Evolutionary conservation across 192 early-diverging fungal genomes (phyloP), one percentile per base, ranked within the genome.

Genomic region (Coemansia sp.): DNA sequence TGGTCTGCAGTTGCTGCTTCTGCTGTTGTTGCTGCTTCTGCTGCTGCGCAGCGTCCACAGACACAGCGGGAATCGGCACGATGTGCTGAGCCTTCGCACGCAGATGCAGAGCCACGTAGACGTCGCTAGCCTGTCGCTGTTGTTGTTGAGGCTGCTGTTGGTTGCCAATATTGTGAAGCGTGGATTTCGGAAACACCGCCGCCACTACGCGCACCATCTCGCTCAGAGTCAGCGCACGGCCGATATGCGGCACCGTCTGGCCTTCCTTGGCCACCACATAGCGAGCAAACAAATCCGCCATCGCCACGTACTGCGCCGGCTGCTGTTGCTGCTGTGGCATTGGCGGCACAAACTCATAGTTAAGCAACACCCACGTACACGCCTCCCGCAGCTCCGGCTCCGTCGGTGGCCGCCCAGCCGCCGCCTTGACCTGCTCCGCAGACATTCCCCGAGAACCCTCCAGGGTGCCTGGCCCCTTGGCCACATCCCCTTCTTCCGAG

Each of bases 341-440:
- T 7, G 64, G 68, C 15, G 56, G 41, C 17, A 48, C 54, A 32
- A 75, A 59, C 67, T 84, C 82, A 51, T 84, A 84, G 74, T 84
- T 84, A 11, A 84, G 71, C 34, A 84, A 65, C 18, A 79, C 82
- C 82, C 82, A 84, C 6, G 82, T 84, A 20, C 82, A 84, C 8
- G 82, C 82, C 61, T 84, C 82, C 22, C 82, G 82, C 63, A 84
- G 69, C 69, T 84, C 82, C 1, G 73, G 77, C 65, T 84, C 82
- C 5, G 82, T 79, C 12, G 82, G 82, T 18, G 71, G 82, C 28
- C 57, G 35, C 36, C 59, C 64, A 8, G 73, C 48, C 0, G 61
- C 60, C 34, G 45, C 56, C 28, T 36, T 53, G n/a, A 48, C 48
- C 20, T 69, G 55, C n/a, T 52, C 33, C 22, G 43, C 52, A 9